Percentiles rank a stretch among this genome's conserved stretches.
Conservation (phyloP, 306 rosid genomes). For the Pterocarpus macrocarpus region DNA sequence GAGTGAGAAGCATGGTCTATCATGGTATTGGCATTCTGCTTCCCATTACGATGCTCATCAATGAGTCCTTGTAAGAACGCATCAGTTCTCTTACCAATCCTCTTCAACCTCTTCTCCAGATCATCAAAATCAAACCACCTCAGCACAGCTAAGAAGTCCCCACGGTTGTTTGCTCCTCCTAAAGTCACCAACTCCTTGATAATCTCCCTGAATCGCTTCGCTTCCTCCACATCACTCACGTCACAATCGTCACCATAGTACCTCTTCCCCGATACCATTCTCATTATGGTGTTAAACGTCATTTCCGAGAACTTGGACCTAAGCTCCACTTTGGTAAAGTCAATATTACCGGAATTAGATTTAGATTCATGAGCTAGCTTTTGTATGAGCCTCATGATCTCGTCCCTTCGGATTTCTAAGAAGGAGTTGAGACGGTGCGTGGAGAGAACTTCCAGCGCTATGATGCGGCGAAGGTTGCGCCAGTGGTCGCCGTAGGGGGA, state of each 20-base stretch:
- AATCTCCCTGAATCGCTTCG: not conserved
- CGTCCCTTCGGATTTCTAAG: no score
- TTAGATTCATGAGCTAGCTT: not conserved
- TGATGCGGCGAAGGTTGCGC: no score
- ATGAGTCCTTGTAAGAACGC: not conserved
- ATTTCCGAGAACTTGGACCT: not conserved
- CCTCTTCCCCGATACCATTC: not conserved
- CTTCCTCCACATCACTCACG: not conserved
- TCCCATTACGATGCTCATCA: not conserved
- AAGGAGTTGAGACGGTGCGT: no score
- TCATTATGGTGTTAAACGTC: constrained; percentile 8
- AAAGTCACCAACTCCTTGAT: not conserved
- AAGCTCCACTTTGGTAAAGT: not conserved
- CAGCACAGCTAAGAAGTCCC: not conserved
- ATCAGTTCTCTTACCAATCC: not conserved
- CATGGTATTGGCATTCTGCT: not conserved
- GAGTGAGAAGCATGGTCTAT: constrained; percentile 4
- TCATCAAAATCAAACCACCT: constrained; percentile 28
- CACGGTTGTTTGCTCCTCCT: not conserved
- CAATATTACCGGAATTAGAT: no score
- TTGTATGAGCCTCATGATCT: not conserved
- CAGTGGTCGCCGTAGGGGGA: no score
- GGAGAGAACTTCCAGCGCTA: no score
- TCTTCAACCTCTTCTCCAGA: not conserved
- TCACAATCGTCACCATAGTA: no score